Evolutionary conservation across 2,329 filamentous ascomycete species (phyloP), one percentile per base, ranked within the genome.

Genomic region (Aspergillus neotritici): DNA sequence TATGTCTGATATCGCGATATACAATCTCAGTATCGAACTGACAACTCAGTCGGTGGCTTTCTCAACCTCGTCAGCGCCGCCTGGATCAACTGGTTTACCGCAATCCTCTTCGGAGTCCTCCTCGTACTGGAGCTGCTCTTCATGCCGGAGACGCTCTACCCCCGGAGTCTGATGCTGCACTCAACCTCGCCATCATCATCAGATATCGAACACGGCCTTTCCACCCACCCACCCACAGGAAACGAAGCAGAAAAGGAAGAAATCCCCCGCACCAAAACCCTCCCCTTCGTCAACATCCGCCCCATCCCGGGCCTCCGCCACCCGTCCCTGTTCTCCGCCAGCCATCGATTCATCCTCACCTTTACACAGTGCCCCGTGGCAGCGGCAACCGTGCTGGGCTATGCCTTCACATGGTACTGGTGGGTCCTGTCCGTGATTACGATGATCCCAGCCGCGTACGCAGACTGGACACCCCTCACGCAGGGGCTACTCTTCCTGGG

Each of bases 121-220:
- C 59, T 78, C 3, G 32, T 72, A 5, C 61, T 73, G 2, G 72
- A 79, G 50, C 43, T 78, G 9, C 53, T 69, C 3, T 69, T 77
- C 47, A 68, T 80, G 52, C 72, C 76, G 1, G 77, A 80, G 58
- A 79, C 77, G 1, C 63, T 80, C 4, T 80, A 79, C 49, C 77
- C 77, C 0, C 69, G 77, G 3, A 68, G 68, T 29, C 56, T 66
- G 4, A 77, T 78, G 73, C 64, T 75, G 1, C 55, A 59, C 2
- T 55, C 33, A 0, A 46, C 40, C 2, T 37, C 16, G 0, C 14
- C 32, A 6, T 40, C 44, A 4, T 31, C 44, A 12, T 34, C 43
- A 5, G 58, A 62, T 34, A 54, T 60, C 21, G 62, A 66, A 43
- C 61, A 63, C 30, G 47, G 55, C 6, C 48, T 8, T 9, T 2